Base-by-base conservation (phyloP, 2,329 filamentous ascomycete genomes). In the Cytospora piceicola region DNA sequence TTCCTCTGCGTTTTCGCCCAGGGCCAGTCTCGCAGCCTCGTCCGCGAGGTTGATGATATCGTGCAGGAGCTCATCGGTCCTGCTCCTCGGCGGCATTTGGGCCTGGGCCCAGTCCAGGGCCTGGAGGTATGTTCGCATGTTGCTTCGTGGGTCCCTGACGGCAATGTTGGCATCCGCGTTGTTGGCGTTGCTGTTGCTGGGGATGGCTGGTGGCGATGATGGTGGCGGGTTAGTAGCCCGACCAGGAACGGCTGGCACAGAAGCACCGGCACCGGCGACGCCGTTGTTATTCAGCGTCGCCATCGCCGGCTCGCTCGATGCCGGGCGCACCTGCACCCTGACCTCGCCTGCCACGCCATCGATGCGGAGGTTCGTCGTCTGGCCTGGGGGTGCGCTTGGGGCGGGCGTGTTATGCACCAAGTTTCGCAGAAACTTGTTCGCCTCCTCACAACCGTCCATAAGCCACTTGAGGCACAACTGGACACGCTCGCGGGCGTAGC, bases 401-500 rank as follows among this genome's bases (percentile, higher is more conserved):
- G 72, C 71, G 17, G 81, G 79, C 3, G 77, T 76, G 67, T 80
- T 73, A 69, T 77, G 79, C 49, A 86, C 83, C 8, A 92, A 82
- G 59, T 89, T 86, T 63, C 88, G 83, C 61, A 94, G 87, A 71
- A 91, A 90, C 36, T 86, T 83, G 69, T 90, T 90, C 20, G 91
- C 92, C 64, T 89, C 89, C 36, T 89, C 85, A 67, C 89, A 92
- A 15, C 90, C 90, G 71, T 92, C 90, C 78, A 92, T 85, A 7
- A 91, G 81, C 85, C 88, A 96, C 74, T 94, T 94, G n/a, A 96
- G 83, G 70, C 91, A 94, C 75, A 96, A 89, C 58, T 94, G 92
- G 3, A 93, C 92, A 69, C 94, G 91, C 76, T 98, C 94, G 72
- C 94, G 92, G 69, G 96, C 94, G 74, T 94, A 97, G 0, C 93